phyloP scores from a whole-genome alignment of 2,329 filamentous ascomycete genomes.

The Alternaria atra region DNA sequence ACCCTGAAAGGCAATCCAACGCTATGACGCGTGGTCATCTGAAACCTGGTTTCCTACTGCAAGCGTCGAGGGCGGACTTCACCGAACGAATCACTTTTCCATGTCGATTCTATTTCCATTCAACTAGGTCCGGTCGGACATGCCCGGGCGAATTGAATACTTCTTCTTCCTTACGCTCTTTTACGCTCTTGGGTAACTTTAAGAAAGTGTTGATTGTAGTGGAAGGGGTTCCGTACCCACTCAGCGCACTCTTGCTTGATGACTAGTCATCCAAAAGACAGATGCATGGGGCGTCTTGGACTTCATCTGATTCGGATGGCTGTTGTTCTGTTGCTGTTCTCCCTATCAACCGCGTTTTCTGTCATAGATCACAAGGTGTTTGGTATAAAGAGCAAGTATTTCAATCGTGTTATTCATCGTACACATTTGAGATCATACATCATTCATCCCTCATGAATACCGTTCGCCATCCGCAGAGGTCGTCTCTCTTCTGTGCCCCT shows the following conservation, averaged over 20 bases:
- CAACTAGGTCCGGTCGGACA: neutral
- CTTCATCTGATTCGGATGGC: neutral
- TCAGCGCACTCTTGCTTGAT: conserved; percentile 4
- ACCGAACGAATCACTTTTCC: conserved; percentile 11
- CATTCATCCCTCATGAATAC: neutral
- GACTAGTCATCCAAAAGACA: neutral
- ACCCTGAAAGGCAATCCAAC: conserved; percentile 11
- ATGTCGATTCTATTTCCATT: neutral
- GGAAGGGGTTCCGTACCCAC: conserved; percentile 20
- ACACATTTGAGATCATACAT: neutral
- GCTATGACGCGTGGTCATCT: conserved; percentile 30
- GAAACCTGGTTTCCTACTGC: conserved; percentile 5
- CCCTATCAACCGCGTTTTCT: neutral
- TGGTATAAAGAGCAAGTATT: neutral
- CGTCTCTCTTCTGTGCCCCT: neutral
- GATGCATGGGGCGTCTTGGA: neutral
- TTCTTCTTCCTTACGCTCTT: neutral
- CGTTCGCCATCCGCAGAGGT: neutral
- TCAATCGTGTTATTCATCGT: neutral
- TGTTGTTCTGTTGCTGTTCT: neutral
- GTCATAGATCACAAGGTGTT: neutral
- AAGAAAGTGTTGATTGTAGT: conserved; percentile 12
- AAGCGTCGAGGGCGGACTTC: conserved; percentile 1
- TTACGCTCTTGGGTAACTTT: conserved; percentile 15
- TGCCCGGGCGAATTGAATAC: conserved; percentile 10